phyloP scores from a whole-genome alignment of 352 stramenopile genomes.

The Phytopythium ostracodes region DNA sequence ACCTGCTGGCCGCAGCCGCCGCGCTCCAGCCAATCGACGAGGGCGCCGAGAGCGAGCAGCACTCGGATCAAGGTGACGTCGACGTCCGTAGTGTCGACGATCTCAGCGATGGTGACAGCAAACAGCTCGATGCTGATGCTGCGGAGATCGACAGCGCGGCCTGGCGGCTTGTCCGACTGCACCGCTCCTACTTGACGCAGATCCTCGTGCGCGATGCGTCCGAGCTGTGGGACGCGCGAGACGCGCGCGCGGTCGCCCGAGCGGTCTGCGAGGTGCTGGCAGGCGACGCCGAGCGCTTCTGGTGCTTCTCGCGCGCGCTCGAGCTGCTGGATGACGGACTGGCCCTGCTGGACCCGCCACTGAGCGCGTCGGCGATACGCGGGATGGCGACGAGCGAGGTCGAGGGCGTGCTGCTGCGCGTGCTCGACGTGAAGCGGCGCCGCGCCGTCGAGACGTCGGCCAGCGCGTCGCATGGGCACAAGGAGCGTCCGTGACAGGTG shows the following conservation, averaged over 20 bases:
- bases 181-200: constrained; percentile 39
- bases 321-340: constrained; percentile 54
- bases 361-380: constrained; percentile 32
- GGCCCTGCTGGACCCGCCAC: constrained; percentile 34
- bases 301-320: constrained; percentile 59
- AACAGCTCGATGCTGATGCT: background rate
- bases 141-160: background rate
- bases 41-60: background rate
- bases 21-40: constrained; percentile 32
- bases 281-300: constrained; percentile 54
- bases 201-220: constrained; percentile 23
- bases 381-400: constrained; percentile 42
- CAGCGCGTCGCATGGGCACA: constrained; percentile 1
- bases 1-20: constrained; percentile 46
- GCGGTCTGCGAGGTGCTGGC: constrained; percentile 38
- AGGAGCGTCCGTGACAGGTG: constrained; percentile 4
- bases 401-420: constrained; percentile 64
- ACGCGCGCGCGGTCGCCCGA: constrained; percentile 27
- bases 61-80: constrained; percentile 7
- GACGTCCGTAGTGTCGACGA: constrained; percentile 10
- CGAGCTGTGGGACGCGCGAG: constrained; percentile 27
- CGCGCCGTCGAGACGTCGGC: constrained; percentile 8
- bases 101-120: background rate
- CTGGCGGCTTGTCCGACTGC: constrained; percentile 23
- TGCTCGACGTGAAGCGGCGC: constrained; percentile 42